Percentiles rank a stretch among this genome's conserved stretches.
phyloP scores from a whole-genome alignment of 2,329 filamentous ascomycete genomes.

The Alternaria solani region DNA sequence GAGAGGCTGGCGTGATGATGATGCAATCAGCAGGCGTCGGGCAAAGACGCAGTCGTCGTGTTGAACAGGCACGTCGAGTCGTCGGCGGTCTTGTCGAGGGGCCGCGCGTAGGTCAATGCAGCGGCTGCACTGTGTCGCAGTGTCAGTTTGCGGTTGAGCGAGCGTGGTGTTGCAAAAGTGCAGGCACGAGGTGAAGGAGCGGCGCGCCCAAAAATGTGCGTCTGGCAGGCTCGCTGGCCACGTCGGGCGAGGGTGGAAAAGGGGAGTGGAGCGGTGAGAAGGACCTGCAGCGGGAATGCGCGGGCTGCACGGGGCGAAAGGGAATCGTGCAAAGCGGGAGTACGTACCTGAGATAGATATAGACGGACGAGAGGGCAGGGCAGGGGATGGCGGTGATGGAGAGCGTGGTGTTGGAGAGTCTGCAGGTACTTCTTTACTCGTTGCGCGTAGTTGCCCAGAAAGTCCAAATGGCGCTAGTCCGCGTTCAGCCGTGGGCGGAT shows the following conservation, averaged over 20 bases:
- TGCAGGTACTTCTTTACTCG: constrained; percentile 49
- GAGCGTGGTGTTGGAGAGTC: constrained; percentile 43
- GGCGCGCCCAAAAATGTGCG: constrained; percentile 34
- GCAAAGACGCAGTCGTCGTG: constrained; percentile 34
- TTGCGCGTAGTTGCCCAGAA: constrained; percentile 45
- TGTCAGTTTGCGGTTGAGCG: constrained; percentile 38
- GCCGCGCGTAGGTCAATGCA: constrained; percentile 53
- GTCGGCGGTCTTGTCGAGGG: constrained; percentile 35
- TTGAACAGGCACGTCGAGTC: constrained; percentile 24
- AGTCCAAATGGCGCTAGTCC: constrained; percentile 37
- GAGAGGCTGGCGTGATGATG: constrained; percentile 12
- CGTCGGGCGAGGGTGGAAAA: constrained; percentile 39
- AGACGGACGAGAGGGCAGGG: constrained; percentile 32
- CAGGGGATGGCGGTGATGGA: constrained; percentile 40
- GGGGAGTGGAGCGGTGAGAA: constrained; percentile 45
- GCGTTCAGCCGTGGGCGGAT: constrained; percentile 32
- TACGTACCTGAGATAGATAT: constrained; percentile 46
- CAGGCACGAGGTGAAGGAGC: constrained; percentile 22
- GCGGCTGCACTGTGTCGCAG: constrained; percentile 44
- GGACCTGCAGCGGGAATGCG: constrained; percentile 31
- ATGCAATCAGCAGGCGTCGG: constrained; percentile 25
- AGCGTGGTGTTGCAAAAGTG: constrained; percentile 20
- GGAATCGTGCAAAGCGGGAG: constrained; percentile 19
- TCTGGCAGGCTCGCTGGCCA: constrained; percentile 42
- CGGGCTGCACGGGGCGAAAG: constrained; percentile 28